phyloP scores from a whole-genome alignment of 768 basidiomycete genomes.

The Agaricus subrufescens region DNA sequence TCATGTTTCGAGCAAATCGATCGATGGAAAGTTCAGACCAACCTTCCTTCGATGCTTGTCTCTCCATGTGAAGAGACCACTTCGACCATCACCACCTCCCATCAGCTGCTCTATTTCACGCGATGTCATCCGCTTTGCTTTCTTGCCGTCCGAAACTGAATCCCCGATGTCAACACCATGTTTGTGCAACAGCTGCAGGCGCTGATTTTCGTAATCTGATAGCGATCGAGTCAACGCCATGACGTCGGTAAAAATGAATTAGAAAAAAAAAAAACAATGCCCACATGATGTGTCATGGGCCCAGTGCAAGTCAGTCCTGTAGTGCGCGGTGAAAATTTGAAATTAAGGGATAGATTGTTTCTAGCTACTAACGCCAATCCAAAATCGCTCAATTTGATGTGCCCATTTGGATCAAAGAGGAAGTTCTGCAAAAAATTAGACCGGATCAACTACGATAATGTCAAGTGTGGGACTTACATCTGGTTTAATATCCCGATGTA shows the following conservation, averaged over 20 bases:
- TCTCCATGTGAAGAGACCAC: conserved; percentile 91
- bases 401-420: conserved; percentile 88
- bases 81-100: conserved; percentile 77
- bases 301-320: conserved; percentile 91
- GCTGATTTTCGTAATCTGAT: conserved; percentile 91
- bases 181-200: conserved; percentile 81
- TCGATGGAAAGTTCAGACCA: conserved; percentile 19
- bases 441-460: conserved; percentile 13
- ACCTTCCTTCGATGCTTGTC: conserved; percentile 92
- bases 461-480: conserved; percentile 49
- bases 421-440: conserved; percentile 64
- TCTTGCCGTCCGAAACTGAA: conserved; percentile 58
- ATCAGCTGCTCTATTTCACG: conserved; percentile 81
- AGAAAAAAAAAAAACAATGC: conserved; percentile 11
- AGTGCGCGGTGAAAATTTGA: conserved; percentile 12
- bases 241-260: conserved; percentile 13
- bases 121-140: conserved; percentile 75
- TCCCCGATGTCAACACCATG: conserved; percentile 96
- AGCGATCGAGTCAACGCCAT: conserved; percentile 14
- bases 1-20: conserved; percentile 17
- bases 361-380: conserved; percentile 78
- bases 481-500: conserved; percentile 97
- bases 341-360: conserved; percentile 14
- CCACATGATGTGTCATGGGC: conserved; percentile 91
- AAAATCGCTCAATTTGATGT: conserved; percentile 94